A percentile compares a stretch with the other conserved stretches of the same genome.
Evolutionary conservation across 1,284 basidiomycete species (phyloP).

Genomic region (Athelia psychrophila): DNA sequence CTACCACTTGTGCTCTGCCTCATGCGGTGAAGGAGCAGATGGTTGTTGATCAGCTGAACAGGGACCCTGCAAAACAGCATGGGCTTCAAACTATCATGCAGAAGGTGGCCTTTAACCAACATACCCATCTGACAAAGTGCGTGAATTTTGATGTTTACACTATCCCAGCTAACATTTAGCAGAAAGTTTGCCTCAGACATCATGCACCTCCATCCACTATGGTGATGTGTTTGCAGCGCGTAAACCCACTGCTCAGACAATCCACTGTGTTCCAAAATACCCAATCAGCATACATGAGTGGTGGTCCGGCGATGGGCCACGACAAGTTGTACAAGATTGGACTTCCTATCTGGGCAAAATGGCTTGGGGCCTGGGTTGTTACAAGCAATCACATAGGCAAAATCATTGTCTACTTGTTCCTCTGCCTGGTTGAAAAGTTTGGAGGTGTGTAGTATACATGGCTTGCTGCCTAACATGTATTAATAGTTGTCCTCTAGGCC

Average conservation of each 20-base stretch:
- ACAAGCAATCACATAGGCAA: conserved; percentile 26
- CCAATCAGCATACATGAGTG: conserved; percentile 26
- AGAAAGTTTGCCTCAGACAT: conserved; percentile 13
- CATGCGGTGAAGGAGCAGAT: conserved; percentile 12
- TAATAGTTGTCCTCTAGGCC: conserved; percentile 13
- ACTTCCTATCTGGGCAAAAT: conserved; percentile 32
- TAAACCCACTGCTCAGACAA: conserved; percentile 18
- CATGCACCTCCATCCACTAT: conserved; percentile 26
- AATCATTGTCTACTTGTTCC: conserved; percentile 26
- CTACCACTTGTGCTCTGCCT: conserved; percentile 5
- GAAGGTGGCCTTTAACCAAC: background rate
- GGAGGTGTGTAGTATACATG: conserved; percentile 16
- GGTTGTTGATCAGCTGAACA: conserved; percentile 14
- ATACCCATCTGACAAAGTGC: background rate
- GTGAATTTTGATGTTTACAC: background rate
- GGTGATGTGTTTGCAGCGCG: conserved; percentile 20
- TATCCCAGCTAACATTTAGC: background rate
- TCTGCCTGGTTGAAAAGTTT: conserved; percentile 21
- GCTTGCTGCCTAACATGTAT: background rate
- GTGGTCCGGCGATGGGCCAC: conserved; percentile 31
- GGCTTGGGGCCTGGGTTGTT: conserved; percentile 30
- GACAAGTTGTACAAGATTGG: conserved; percentile 32
- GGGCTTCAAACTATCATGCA: conserved; percentile 11
- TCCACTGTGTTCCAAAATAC: conserved; percentile 14
- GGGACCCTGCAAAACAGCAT: conserved; percentile 10